Conservation (phyloP, 2,329 filamentous ascomycete genomes). For the Thielaviopsis euricoi region DNA sequence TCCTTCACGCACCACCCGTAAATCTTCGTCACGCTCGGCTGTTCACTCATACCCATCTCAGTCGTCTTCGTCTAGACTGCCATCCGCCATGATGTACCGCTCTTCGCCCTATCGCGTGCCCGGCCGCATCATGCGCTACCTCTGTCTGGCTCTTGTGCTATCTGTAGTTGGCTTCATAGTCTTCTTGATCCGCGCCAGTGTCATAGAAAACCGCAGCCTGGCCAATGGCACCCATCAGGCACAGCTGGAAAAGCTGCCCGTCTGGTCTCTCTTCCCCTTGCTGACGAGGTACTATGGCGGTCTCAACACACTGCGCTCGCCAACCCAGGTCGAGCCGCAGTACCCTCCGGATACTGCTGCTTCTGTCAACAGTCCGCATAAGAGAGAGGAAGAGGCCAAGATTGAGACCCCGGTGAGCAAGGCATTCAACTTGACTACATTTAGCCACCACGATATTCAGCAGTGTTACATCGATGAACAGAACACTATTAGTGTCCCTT, state of each 20-base stretch:
- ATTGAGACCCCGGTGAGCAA: slow-evolving; percentile 5
- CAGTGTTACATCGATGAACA: slow-evolving; percentile 66
- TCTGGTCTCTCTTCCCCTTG: slow-evolving; percentile 78
- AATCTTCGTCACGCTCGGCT: not conserved
- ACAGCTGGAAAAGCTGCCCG: slow-evolving; percentile 29
- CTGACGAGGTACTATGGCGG: slow-evolving; percentile 83
- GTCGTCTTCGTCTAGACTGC: slow-evolving; percentile 6
- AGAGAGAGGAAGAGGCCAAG: not conserved
- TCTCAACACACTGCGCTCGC: slow-evolving; percentile 51
- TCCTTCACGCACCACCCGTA: not conserved
- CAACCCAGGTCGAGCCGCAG: slow-evolving; percentile 55
- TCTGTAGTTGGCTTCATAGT: slow-evolving; percentile 63
- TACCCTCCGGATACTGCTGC: slow-evolving; percentile 51
- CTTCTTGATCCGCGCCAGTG: slow-evolving; percentile 56
- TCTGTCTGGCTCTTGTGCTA: slow-evolving; percentile 55
- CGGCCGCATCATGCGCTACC: slow-evolving; percentile 57
- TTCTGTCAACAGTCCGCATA: not conserved
- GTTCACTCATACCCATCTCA: slow-evolving; percentile 4
- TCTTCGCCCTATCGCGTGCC: slow-evolving; percentile 46
- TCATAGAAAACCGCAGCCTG: slow-evolving; percentile 47
- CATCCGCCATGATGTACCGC: slow-evolving; percentile 23
- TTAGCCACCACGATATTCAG: slow-evolving; percentile 37
- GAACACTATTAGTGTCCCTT: slow-evolving; percentile 48
- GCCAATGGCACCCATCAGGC: slow-evolving; percentile 29
- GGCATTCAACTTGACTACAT: slow-evolving; percentile 35